A percentile compares a stretch with the other conserved stretches of the same genome.
Conservation (phyloP, 176 grass and related monocot species). For the Triticum timopheevii region DNA sequence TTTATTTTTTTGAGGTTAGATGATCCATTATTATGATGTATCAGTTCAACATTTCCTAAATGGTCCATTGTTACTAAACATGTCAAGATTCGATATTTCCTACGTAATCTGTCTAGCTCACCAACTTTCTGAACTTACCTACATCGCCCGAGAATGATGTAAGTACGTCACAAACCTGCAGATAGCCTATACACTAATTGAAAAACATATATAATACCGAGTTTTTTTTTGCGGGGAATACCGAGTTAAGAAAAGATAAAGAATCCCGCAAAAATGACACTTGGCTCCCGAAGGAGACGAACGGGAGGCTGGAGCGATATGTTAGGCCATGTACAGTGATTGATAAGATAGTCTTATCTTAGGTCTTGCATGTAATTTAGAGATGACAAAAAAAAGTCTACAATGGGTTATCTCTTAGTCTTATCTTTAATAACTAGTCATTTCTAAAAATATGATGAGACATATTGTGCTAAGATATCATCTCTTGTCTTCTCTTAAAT, state of each 20-base stretch:
- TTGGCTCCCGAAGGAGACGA: neutral
- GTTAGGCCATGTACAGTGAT: no score
- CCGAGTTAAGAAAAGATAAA: neutral
- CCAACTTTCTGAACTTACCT: neutral
- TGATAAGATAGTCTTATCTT: no score
- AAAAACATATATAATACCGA: neutral
- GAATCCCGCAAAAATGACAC: neutral
- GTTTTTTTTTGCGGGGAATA: no score
- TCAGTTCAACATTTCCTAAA: no score
- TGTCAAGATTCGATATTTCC: neutral
- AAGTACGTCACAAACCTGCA: neutral
- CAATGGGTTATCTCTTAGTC: no score
- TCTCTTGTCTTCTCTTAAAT: no score
- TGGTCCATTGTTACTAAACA: neutral
- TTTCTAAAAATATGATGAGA: no score
- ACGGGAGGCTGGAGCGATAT: neutral
- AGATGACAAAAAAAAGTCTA: no score
- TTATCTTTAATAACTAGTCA: no score
- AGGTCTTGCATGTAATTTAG: no score
- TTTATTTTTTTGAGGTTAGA: no score
- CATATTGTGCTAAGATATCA: no score
- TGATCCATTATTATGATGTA: neutral
- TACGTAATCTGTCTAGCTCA: neutral
- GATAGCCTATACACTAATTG: neutral
- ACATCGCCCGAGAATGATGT: neutral